Evolutionary conservation across 192 early-diverging fungal genomes (phyloP), one percentile per base, ranked within the genome.

Genomic region (Mortierella claussenii): DNA sequence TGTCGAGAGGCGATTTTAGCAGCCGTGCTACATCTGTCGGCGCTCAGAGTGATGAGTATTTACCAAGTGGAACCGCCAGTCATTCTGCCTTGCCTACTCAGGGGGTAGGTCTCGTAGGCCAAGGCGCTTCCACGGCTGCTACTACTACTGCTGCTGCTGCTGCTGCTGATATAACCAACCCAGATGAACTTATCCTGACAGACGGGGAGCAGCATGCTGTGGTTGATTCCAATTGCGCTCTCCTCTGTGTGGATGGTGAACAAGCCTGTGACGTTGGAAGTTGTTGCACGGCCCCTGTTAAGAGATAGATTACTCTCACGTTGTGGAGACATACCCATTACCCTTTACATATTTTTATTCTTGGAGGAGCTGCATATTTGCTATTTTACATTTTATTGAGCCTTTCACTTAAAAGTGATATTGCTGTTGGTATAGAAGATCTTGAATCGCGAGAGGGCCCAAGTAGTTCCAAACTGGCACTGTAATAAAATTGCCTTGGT

Each of bases 171-270:
- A 8, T 23, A 9, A 9, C 20, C 24, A 52, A 26, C 23, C 33
- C 51, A 1, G 53, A 20, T 12, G 54, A 6, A 10, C 31, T 65
- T 21, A 42, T 65, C 21, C 52, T 65, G 15, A 37, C 53, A 24
- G 30, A 23, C 20, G 48, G 46, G 2, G 50, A 60, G 13, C 28
- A 32, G 5, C 27, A 0, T 8, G 40, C 23, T 13, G 17, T 45
- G 20, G 63, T 65, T 30, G 51, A 75, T 20, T 45, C 56, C 1
- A 48, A 75, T 21, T 76, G 73, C 23, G 45, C 45, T 1, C 51
- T 76, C 21, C 65, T 76, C 12, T 76, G 73, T 62, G 57, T 56
- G 17, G 65, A 76, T 57, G 73, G 73, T 44, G 73, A 76, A 7
- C 31, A 67, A 34, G 30, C 73, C 1, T 76, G 73, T 27, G 59